Percentiles rank a stretch among this genome's conserved stretches.
Conservation (phyloP, 805 yeast genomes). For the Kodamaea fukazawae region DNA sequence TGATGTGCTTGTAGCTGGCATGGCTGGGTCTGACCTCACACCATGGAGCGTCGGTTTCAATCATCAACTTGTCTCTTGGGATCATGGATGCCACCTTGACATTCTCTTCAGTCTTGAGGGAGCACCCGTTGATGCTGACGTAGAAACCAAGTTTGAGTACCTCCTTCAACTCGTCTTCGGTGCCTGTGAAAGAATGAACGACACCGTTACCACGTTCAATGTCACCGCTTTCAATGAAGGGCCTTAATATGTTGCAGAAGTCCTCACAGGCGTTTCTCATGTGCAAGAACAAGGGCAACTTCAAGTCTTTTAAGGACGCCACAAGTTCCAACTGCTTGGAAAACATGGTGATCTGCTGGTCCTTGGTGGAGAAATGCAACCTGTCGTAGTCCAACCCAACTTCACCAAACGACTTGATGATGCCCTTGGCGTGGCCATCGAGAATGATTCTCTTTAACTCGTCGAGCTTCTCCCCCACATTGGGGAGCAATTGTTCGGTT, state of each 20-base stretch:
- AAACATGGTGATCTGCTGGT: conserved; percentile 67
- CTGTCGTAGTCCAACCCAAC: conserved; percentile 95
- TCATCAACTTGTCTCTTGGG: conserved; percentile 69
- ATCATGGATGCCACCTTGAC: conserved; percentile 59
- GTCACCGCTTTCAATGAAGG: conserved; percentile 51
- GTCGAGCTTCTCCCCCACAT: conserved; percentile 42
- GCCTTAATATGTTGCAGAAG: conserved; percentile 61
- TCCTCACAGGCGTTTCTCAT: conserved; percentile 86
- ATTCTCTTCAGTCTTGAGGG: conserved; percentile 75
- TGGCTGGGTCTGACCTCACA: conserved; percentile 88
- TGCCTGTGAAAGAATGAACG: conserved; percentile 94
- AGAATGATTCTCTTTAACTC: conserved; percentile 49
- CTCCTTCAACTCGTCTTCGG: conserved; percentile 56
- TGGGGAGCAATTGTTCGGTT: conserved; percentile 35
- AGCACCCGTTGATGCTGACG: conserved; percentile 91
- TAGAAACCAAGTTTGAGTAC: conserved; percentile 60
- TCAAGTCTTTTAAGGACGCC: conserved; percentile 35
- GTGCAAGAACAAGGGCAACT: conserved; percentile 82
- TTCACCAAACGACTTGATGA: conserved; percentile 87
- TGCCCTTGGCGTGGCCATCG: conserved; percentile 46
- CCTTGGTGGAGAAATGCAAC: conserved; percentile 67
- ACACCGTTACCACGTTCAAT: conserved; percentile 59
- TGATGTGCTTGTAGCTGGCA: conserved; percentile 60
- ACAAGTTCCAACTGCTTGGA: conserved; percentile 69
- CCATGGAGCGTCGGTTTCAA: conserved; percentile 99